Evolutionary conservation across 495 filamentous ascomycete genomes (phyloP).

Genomic region (Penicillium maclennaniae): DNA sequence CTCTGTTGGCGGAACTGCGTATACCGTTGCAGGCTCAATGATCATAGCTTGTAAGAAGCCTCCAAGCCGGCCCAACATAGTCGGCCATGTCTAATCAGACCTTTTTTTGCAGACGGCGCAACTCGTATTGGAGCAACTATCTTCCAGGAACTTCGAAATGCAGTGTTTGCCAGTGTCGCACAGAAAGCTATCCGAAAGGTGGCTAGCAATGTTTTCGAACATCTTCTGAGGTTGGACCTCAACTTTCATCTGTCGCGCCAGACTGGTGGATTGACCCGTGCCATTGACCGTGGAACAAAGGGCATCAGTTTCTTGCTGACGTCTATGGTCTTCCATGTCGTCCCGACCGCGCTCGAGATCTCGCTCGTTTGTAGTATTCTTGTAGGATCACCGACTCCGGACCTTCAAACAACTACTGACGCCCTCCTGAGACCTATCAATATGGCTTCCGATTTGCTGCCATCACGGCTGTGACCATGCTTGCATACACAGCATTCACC

Average conservation of each 20-base stretch:
- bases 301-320: constrained; percentile 95
- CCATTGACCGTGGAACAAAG: constrained; percentile 95
- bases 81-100: constrained; percentile 7
- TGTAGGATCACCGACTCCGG: constrained; percentile 33
- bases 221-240: constrained; percentile 82
- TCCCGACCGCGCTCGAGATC: constrained; percentile 92
- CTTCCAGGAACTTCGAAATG: constrained; percentile 90
- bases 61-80: background rate
- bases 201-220: constrained; percentile 87
- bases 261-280: constrained; percentile 89
- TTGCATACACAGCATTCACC: constrained; percentile 89
- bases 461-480: constrained; percentile 88
- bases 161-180: constrained; percentile 92
- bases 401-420: background rate
- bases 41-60: constrained; percentile 70
- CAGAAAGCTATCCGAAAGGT: constrained; percentile 94
- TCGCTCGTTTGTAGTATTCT: constrained; percentile 89
- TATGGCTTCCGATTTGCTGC: constrained; percentile 88
- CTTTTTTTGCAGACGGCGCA: constrained; percentile 60
- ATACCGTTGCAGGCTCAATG: constrained; percentile 84
- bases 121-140: constrained; percentile 82
- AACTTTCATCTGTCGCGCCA: constrained; percentile 92
- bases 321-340: constrained; percentile 97
- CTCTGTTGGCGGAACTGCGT: constrained; percentile 75
- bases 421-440: constrained; percentile 70